A percentile compares a stretch with the other conserved stretches of the same genome.
Conservation (phyloP, 169 alveolate genomes). For the Hepatocystis sp. region DNA sequence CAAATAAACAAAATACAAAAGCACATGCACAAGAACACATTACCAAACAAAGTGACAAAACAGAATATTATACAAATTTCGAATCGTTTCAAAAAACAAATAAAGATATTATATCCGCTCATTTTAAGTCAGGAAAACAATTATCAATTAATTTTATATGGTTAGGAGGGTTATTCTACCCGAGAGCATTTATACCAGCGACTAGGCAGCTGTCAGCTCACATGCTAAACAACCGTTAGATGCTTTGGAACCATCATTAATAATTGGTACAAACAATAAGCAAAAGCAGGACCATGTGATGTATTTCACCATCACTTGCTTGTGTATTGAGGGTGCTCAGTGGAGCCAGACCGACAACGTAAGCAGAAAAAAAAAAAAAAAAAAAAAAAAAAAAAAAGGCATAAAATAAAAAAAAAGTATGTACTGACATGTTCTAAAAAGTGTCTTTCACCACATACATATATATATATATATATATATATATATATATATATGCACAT, state of each 20-base stretch:
- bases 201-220: slow-evolving; percentile 90
- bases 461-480: not conserved
- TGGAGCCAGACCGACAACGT: slow-evolving; percentile 78
- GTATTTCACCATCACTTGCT: slow-evolving; percentile 85
- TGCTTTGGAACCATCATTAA: slow-evolving; percentile 86
- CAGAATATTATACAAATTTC: slow-evolving; percentile 14
- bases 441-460: not conserved
- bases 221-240: slow-evolving; percentile 87
- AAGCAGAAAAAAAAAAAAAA: slow-evolving; percentile 6
- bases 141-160: slow-evolving; percentile 81
- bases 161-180: slow-evolving; percentile 93
- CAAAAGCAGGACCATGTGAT: slow-evolving; percentile 77
- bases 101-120: slow-evolving; percentile 59
- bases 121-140: slow-evolving; percentile 29
- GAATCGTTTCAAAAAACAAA: slow-evolving; percentile 35
- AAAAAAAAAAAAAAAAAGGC: not conserved
- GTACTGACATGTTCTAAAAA: slow-evolving; percentile 1
- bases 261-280: slow-evolving; percentile 69
- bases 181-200: slow-evolving; percentile 93
- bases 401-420: not conserved
- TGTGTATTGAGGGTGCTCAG: slow-evolving; percentile 90
- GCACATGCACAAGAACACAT: not conserved
- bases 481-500: not conserved
- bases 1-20: not conserved
- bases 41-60: not conserved